These are phyloP conservation scores for Pythium utonaiense DNA, from an alignment of 352 stramenopile genomes.

Conservation along the genomic window DNA sequence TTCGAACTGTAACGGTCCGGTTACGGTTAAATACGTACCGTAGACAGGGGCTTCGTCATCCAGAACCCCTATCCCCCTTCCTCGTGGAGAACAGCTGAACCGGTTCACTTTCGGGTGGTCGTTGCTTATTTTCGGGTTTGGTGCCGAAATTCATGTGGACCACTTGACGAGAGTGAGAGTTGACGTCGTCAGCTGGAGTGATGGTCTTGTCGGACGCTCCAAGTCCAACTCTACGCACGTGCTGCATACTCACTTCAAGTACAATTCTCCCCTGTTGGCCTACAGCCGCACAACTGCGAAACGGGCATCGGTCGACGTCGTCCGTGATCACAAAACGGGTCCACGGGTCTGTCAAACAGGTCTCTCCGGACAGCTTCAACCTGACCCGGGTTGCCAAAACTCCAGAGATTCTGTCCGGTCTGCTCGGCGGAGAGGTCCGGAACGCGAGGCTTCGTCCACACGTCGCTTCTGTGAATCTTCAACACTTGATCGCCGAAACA, in stretches of 20 bases:
- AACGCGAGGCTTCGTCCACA: background rate
- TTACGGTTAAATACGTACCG: constrained; percentile 1
- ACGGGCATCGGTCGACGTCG: too few species aligned
- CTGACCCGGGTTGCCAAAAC: background rate
- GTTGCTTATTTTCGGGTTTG: background rate
- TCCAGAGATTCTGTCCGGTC: constrained; percentile 3
- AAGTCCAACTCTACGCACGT: constrained; percentile 6
- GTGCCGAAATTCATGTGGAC: constrained; percentile 5
- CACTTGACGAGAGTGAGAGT: constrained; percentile 9
- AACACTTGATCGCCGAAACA: background rate
- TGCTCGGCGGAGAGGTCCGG: background rate
- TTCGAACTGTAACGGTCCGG: constrained; percentile 1
- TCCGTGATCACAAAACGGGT: constrained; percentile 11
- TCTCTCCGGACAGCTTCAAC: background rate
- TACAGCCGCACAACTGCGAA: constrained; percentile 22
- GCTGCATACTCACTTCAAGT: constrained; percentile 24
- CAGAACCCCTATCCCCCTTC: background rate
- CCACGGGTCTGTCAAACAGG: constrained; percentile 15
- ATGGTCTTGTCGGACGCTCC: constrained; percentile 20
- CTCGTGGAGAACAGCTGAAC: background rate
- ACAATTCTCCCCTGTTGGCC: constrained; percentile 7
- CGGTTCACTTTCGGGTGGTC: constrained; percentile 13
- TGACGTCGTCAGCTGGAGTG: constrained; percentile 12
- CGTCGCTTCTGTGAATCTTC: background rate
- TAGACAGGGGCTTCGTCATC: background rate